Evolutionary conservation across 148 eudicot species (phyloP).

Genomic region (Fagopyrum esculentum): DNA sequence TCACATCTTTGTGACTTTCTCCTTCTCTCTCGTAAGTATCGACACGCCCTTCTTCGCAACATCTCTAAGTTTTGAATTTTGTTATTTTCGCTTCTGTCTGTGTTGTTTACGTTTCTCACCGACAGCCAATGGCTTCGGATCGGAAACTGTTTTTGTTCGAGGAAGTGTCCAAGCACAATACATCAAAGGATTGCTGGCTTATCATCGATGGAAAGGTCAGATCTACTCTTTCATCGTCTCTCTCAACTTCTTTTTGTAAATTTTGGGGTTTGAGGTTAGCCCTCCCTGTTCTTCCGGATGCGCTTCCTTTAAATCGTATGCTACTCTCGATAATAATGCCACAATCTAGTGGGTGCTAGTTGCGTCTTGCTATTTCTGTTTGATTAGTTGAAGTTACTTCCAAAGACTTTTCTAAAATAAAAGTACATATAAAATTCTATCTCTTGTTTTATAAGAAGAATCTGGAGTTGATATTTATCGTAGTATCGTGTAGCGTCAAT

Average conservation of each 20-base stretch:
- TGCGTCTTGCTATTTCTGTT: not conserved
- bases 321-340: not conserved
- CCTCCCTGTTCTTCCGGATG: not conserved
- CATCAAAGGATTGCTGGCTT: constrained; percentile 58
- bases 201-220: constrained; percentile 49
- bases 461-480: not conserved
- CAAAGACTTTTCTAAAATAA: not conserved
- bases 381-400: not conserved
- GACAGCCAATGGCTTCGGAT: constrained; percentile 38
- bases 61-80: not conserved
- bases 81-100: not conserved
- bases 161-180: constrained; percentile 57
- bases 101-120: not conserved
- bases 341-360: not conserved
- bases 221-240: not conserved
- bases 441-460: not conserved
- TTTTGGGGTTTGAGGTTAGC: not conserved
- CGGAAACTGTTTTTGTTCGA: constrained; percentile 41
- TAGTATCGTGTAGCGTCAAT: not conserved
- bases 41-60: not conserved
- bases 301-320: not conserved
- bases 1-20: not conserved
- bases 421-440: not conserved
- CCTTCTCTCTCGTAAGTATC: not conserved
- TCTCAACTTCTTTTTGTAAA: not conserved